Conservation (phyloP, 2,329 filamentous ascomycete species). For the Lachnellula occidentalis region DNA sequence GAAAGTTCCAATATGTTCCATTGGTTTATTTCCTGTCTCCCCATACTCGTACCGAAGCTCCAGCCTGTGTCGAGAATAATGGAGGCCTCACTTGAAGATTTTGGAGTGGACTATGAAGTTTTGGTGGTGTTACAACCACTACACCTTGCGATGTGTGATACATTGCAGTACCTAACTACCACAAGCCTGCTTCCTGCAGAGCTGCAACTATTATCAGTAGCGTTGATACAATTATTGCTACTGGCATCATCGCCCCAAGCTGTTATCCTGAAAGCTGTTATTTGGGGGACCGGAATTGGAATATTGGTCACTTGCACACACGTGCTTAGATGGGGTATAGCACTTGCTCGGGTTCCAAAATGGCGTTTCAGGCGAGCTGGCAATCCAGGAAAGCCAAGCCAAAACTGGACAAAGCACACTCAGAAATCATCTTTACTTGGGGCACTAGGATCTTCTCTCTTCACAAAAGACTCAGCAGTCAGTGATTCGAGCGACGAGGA, state of each 20-base stretch:
- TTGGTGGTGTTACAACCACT: constrained; percentile 68
- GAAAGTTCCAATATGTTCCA: constrained; percentile 63
- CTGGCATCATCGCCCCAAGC: constrained; percentile 77
- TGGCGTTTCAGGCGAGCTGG: constrained; percentile 72
- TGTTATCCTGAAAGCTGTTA: constrained; percentile 74
- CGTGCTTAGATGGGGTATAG: constrained; percentile 77
- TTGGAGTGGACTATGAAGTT: constrained; percentile 30
- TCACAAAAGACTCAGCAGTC: constrained; percentile 13
- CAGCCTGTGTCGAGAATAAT: neutral
- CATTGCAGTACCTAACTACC: constrained; percentile 75
- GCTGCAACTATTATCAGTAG: constrained; percentile 77
- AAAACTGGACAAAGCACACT: constrained; percentile 5
- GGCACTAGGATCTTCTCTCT: constrained; percentile 13
- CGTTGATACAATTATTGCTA: constrained; percentile 74
- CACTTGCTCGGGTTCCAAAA: constrained; percentile 79
- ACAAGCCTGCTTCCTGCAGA: constrained; percentile 85
- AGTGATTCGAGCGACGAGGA: constrained; percentile 25
- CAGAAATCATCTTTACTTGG: constrained; percentile 14
- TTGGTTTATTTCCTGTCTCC: constrained; percentile 71
- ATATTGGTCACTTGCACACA: constrained; percentile 68
- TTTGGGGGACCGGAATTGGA: constrained; percentile 78
- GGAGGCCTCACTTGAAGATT: constrained; percentile 19
- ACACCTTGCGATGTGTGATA: constrained; percentile 69
- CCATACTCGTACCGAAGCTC: constrained; percentile 40
- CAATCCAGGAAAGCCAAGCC: constrained; percentile 4